Evolutionary conservation across 495 filamentous ascomycete genomes (phyloP).

Genomic region (Xylaria castorea): DNA sequence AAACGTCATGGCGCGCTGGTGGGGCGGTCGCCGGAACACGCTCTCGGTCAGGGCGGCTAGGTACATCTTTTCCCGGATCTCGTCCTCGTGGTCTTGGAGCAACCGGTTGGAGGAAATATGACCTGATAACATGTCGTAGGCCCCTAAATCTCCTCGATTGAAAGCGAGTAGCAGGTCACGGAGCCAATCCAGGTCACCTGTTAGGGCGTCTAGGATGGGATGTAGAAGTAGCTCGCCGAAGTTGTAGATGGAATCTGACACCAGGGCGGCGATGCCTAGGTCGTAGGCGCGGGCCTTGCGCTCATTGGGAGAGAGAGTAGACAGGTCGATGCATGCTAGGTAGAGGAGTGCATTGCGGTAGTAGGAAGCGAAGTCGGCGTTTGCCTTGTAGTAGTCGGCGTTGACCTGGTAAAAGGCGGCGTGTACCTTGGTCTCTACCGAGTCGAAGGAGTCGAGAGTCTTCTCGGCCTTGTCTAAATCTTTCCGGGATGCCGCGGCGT

Average conservation of each 20-base stretch:
- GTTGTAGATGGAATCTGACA: constrained; percentile 96
- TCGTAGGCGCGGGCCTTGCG: constrained; percentile 85
- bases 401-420: constrained; percentile 96
- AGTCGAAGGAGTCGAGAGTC: constrained; percentile 90
- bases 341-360: constrained; percentile 98
- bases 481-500: constrained; percentile 78
- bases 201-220: constrained; percentile 88
- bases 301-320: constrained; percentile 72
- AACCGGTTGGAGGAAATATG: constrained; percentile 79
- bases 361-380: constrained; percentile 90
- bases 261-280: constrained; percentile 87
- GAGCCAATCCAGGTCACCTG: constrained; percentile 74
- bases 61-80: constrained; percentile 97
- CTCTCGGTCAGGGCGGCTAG: constrained; percentile 93
- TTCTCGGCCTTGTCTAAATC: constrained; percentile 87
- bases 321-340: constrained; percentile 92
- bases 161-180: constrained; percentile 94
- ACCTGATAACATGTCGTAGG: constrained; percentile 79
- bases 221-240: constrained; percentile 98
- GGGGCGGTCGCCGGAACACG: constrained; percentile 93
- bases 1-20: constrained; percentile 94
- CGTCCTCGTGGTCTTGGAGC: constrained; percentile 77
- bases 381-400: constrained; percentile 92
- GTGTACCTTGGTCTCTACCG: constrained; percentile 94
- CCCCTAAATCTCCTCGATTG: constrained; percentile 91